Base-by-base conservation (phyloP, 2,329 filamentous ascomycete species). In the Cordyceps cicadae region DNA sequence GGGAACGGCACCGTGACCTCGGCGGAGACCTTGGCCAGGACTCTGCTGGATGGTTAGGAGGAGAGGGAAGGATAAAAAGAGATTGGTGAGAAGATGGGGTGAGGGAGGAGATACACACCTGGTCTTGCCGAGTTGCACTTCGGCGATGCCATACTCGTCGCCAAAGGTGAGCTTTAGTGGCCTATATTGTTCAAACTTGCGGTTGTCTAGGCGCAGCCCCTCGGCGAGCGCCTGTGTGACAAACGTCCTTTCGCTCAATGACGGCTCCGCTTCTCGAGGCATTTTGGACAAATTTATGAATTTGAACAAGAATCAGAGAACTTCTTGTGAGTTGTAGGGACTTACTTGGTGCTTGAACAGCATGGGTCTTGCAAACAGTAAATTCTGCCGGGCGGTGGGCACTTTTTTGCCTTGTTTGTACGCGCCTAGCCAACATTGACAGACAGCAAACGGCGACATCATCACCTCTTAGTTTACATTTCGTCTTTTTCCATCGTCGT, bases 201-300 rank as follows among this genome's bases (percentile, higher is more conserved):
- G 89, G 67, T 89, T 89, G 75, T 99, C 94, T 62, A 97, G 78
- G 26, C 94, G 89, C 62, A 92, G 77, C 66, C 89, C 85, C 69
- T 96, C 86, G 67, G 87, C 81, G 12, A 99, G 83, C 50, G 93
- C 92, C 71, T 95, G 84, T 63, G 87, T 80, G 65, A 97, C 84
- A 73, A 99, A 99, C 11, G 85, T 85, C 72, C 85, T 90, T 80
- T 97, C 93, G 71, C 93, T 91, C 64, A 89, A 83, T 57, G 93
- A 97, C 60, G 93, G 90, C 68, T 95, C 90, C 63, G 87, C 86
- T 87, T 97, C 92, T 75, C 90, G 88, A 71, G 93, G 93, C 93
- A 97, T 97, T 65, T 66, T 80, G 65, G 63, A 52, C 57, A 59
- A 61, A 43, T 48, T 57, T 52, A 39, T 45, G 15, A 50, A 29